These are phyloP conservation scores for Jasminum sambac DNA, from an alignment of 257 asterid genomes.

Conservation along the genomic window DNA sequence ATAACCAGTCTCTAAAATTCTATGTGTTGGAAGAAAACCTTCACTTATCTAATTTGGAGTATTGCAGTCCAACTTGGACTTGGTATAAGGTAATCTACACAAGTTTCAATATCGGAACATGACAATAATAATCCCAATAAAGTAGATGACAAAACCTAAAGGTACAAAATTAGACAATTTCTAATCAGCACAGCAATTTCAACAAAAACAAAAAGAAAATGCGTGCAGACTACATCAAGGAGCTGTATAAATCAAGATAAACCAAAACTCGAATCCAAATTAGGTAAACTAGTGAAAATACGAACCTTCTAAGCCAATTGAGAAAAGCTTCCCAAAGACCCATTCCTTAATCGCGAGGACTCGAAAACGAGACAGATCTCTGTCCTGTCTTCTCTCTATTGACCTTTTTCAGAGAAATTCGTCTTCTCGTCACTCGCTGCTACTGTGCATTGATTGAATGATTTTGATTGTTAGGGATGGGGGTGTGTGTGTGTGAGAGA, in stretches of 20 bases:
- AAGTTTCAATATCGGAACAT: neutral
- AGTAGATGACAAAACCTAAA: neutral
- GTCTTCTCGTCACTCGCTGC: neutral
- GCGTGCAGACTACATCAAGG: neutral
- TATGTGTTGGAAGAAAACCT: neutral
- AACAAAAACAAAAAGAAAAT: slow-evolving; percentile 15
- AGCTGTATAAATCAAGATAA: slow-evolving; percentile 11
- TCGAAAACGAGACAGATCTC: slow-evolving; percentile 53
- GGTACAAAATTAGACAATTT: neutral
- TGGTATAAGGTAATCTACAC: neutral
- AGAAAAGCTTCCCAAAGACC: slow-evolving; percentile 98
- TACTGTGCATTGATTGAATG: neutral
- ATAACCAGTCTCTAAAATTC: slow-evolving; percentile 1
- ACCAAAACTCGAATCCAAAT: slow-evolving; percentile 13
- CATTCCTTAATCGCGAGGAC: slow-evolving; percentile 50
- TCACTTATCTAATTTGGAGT: neutral
- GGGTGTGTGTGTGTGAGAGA: slow-evolving; percentile 15
- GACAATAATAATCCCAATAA: neutral
- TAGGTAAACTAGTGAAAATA: neutral
- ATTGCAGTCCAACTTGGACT: neutral
- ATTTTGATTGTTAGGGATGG: slow-evolving; percentile 19
- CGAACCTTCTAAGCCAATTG: slow-evolving; percentile 95
- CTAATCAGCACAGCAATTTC: neutral
- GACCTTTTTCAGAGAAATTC: slow-evolving; percentile 21
- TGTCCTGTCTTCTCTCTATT: slow-evolving; percentile 44